Evolutionary conservation across 768 basidiomycete species (phyloP).

Genomic region (Suillus weaverae): DNA sequence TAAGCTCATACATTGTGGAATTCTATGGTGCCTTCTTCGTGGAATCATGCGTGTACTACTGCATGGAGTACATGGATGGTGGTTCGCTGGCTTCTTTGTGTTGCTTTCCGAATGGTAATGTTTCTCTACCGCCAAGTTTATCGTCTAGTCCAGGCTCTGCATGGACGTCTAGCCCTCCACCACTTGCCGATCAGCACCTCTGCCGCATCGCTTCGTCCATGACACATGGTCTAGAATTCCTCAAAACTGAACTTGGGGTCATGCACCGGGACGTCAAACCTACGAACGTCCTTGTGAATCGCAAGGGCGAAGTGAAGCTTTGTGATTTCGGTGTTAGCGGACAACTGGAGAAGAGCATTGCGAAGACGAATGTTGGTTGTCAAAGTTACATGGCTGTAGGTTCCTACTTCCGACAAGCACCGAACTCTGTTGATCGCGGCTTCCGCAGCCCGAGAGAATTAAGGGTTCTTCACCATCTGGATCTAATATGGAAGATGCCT

Average conservation of each 20-base stretch:
- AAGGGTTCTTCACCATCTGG: constrained; percentile 73
- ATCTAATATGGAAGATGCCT: constrained; percentile 31
- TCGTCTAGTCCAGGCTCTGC: constrained; percentile 33
- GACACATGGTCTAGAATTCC: constrained; percentile 88
- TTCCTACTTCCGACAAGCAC: constrained; percentile 17
- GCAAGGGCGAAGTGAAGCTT: constrained; percentile 86
- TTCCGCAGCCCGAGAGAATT: constrained; percentile 85
- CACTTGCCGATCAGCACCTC: constrained; percentile 74
- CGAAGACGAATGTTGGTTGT: constrained; percentile 98
- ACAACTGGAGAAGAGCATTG: constrained; percentile 92
- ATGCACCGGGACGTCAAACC: constrained; percentile 90
- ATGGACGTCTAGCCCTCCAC: constrained; percentile 36
- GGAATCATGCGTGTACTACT: constrained; percentile 99
- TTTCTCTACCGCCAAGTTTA: constrained; percentile 34
- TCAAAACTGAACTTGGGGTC: constrained; percentile 93
- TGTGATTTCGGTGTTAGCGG: constrained; percentile 99
- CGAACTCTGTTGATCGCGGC: constrained; percentile 6
- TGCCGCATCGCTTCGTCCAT: constrained; percentile 78
- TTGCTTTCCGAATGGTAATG: constrained; percentile 47
- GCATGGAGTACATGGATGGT: constrained; percentile 99
- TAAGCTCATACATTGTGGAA: constrained; percentile 90
- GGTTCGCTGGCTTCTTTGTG: constrained; percentile 83
- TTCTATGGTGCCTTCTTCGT: constrained; percentile 99
- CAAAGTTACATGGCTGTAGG: constrained; percentile 98
- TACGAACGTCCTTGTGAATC: constrained; percentile 90